Base-by-base conservation (phyloP, 1,284 basidiomycete genomes). In the Lignosus rhinocerotis region DNA sequence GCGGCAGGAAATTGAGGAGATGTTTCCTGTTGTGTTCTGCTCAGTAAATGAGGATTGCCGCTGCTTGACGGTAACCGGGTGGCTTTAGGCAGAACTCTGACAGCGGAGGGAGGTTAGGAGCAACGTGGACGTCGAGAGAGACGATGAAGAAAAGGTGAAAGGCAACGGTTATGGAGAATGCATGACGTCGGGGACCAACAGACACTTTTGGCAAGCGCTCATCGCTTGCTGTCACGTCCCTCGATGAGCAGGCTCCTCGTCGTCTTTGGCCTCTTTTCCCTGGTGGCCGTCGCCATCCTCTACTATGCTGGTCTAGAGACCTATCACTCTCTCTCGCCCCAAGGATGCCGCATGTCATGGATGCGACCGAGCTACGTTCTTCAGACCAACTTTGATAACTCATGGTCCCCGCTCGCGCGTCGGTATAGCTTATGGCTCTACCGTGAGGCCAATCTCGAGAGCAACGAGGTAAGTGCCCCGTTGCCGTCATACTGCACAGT, bases 331-430 rank as follows among this genome's bases (percentile, higher is more conserved):
- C 66, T 73, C 25, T 73, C 72, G 1, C 89, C 90, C 4, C 90
- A 93, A 79, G 90, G 90, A 82, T 99, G 96, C 75, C 87, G 93
- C 54, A 99, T 99, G 96, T 94, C 94, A 59, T 95, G 88, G 80
- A 99, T 99, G 97, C 92, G 85, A 5, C 96, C 96, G 0, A 90
- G 90, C 6, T 99, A 98, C 73, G 75, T 92, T 41, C 80, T 88
- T 36, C 88, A 89, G 67, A 69, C 75, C 42, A 77, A 74, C 33
- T 87, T 91, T 69, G 77, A 92, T 69, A 64, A 74, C 56, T 77
- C 83, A 14, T 85, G 91, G 86, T 88, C 85, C 32, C 82, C 85
- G 19, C 75, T 93, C 6, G 86, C 86, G 19, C 72, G 72, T 19
- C 83, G 93, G 58, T 98, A 98, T 72, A 86, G 85, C 2, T 80